phyloP scores from a whole-genome alignment of 129 eudicot species.

The Lactuca saligna region DNA sequence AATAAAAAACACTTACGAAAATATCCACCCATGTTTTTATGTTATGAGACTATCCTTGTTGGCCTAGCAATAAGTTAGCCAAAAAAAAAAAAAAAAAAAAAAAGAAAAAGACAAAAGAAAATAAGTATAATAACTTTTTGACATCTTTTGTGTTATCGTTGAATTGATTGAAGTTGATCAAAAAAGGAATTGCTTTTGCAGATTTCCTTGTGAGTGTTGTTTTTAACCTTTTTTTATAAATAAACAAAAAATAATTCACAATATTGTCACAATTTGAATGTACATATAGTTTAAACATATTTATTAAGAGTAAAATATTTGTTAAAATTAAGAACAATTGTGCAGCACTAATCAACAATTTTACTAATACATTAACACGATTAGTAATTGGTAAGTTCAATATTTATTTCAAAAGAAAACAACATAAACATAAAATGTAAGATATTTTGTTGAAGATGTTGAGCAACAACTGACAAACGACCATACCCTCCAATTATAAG shows the following conservation, averaged over 20 bases:
- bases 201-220: neutral
- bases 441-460: too few species aligned
- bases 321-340: neutral
- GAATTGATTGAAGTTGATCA: conserved; percentile 1
- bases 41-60: neutral
- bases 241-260: neutral
- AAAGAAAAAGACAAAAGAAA: neutral
- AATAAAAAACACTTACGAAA: too few species aligned
- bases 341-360: neutral
- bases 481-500: too few species aligned
- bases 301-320: neutral
- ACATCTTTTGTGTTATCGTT: conserved; percentile 3
- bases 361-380: too few species aligned
- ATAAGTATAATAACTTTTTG: neutral
- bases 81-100: neutral
- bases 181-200: neutral
- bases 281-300: neutral
- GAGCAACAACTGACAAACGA: too few species aligned
- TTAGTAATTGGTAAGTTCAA: neutral
- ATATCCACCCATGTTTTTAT: neutral
- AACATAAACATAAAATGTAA: too few species aligned
- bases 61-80: neutral
- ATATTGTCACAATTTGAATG: neutral
- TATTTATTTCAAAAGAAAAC: too few species aligned
- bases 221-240: neutral